Evolutionary conservation across 441 rosid species (phyloP).

Genomic region (Gossypium schwendimanii): DNA sequence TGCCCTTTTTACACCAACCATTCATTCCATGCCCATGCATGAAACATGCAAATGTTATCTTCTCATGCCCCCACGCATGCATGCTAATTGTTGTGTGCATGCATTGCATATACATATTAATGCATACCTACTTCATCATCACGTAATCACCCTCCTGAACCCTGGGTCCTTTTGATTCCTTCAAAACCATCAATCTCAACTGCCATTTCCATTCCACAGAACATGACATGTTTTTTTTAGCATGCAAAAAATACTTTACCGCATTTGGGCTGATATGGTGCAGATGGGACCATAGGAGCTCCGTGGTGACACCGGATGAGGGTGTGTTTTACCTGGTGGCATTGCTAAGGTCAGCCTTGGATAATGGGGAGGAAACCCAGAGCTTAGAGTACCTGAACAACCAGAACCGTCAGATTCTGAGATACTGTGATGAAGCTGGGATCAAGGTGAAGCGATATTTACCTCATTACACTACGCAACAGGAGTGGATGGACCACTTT

Average conservation of each 20-base stretch:
- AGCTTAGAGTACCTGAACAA: conserved; percentile 47
- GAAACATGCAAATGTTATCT: conserved; percentile 1
- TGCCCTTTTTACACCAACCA: neutral
- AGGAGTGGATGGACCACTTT: conserved; percentile 69
- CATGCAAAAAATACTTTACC: neutral
- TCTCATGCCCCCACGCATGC: neutral
- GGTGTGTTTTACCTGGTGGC: conserved; percentile 83
- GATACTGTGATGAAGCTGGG: conserved; percentile 55
- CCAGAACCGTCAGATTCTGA: conserved; percentile 72
- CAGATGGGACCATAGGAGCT: conserved; percentile 77
- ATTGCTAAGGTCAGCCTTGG: conserved; percentile 62
- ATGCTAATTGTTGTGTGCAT: neutral
- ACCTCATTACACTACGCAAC: conserved; percentile 57
- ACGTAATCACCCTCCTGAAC: conserved; percentile 11
- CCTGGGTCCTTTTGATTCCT: conserved; percentile 19
- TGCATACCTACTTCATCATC: neutral
- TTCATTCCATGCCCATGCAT: conserved; percentile 27
- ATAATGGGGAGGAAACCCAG: conserved; percentile 46
- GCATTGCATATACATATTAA: neutral
- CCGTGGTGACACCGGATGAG: conserved; percentile 79
- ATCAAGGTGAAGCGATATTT: conserved; percentile 74
- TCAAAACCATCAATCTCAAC: conserved; percentile 39
- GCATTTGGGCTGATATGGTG: neutral
- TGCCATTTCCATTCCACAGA: conserved; percentile 3
- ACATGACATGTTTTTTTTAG: neutral